Conservation (phyloP, 1,139 yeast species). For the Pichia sp. region DNA sequence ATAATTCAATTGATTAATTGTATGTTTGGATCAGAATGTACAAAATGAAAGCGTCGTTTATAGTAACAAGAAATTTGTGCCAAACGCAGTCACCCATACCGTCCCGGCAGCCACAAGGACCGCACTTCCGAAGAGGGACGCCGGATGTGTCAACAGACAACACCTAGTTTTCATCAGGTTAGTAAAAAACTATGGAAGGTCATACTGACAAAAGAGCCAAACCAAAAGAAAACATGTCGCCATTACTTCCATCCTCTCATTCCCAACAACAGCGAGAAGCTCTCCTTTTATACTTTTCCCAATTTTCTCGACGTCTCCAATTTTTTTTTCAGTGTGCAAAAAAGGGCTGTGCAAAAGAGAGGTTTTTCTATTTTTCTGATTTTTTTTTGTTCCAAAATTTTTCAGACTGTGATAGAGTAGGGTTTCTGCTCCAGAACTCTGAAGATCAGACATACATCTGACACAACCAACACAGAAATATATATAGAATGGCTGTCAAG, state of each 20-base stretch:
- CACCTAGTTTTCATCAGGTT: constrained; percentile 59
- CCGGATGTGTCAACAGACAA: constrained; percentile 35
- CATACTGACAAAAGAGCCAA: constrained; percentile 26
- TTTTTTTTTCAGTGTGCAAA: too few relatives aligned
- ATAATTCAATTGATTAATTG: background rate
- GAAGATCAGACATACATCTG: too few relatives aligned
- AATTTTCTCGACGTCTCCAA: background rate
- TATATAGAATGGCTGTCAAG: background rate
- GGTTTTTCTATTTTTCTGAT: too few relatives aligned
- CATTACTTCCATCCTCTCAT: too few relatives aligned
- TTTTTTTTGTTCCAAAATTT: background rate
- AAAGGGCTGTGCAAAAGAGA: background rate
- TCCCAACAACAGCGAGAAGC: background rate
- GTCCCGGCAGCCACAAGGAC: constrained; percentile 39
- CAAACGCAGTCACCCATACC: constrained; percentile 56
- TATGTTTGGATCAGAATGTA: constrained; percentile 30
- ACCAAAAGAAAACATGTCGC: constrained; percentile 15
- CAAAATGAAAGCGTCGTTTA: constrained; percentile 31
- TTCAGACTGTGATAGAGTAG: too few relatives aligned
- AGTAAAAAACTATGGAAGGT: constrained; percentile 39
- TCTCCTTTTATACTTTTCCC: constrained; percentile 4
- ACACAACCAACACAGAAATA: background rate
- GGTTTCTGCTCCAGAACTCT: too few relatives aligned
- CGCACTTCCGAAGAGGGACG: constrained; percentile 44
- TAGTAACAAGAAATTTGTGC: constrained; percentile 63